Evolutionary conservation across 2,329 filamentous ascomycete species (phyloP), one percentile per base, ranked within the genome.

Genomic region (Cryphonectria naterciae): DNA sequence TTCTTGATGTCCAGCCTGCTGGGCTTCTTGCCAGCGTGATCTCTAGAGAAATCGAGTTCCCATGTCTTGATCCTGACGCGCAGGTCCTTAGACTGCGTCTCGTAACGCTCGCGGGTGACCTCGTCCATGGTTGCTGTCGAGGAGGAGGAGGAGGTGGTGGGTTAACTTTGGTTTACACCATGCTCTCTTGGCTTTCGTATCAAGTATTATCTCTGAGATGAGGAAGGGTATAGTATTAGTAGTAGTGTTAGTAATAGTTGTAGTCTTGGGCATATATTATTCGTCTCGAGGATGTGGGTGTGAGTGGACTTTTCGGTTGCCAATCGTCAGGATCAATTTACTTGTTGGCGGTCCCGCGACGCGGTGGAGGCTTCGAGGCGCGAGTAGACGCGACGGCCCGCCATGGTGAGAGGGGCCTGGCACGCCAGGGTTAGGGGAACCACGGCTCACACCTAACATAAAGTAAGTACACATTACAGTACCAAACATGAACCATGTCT

Each of bases 1-100:
- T 86, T 85, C 81, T 93, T 94, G 83, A 95, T 94, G 76, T 94
- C 92, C n/a, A 89, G 87, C 70, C 92, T 87, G 65, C 86, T 84
- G 4, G 93, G 91, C 82, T 94, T 95, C 74, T 85, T 86, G 66
- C 92, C 92, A 43, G 82, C 83, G 77, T 95, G 86, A 22, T 83
- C 79, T 35, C 83, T 82, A 7, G 88, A 86, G 83, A 93, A 95
- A 8, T 87, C 82, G 74, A 84, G 88, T 78, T 96, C 93, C 90
- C 92, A 96, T 74, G 80, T 80, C 80, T 95, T 95, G 64, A 95
- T 82, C 73, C 93, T 89, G 52, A 84, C 81, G n/a, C 91, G 87
- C n/a, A 94, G 82, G 65, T 84, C 77, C 74, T 85, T 83, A 17
- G 85, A 85, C 75, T 85, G 83, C 13, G 76, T 77, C 77, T 89